Base-by-base conservation (phyloP, 768 basidiomycete genomes). In the Suillus sp. region DNA sequence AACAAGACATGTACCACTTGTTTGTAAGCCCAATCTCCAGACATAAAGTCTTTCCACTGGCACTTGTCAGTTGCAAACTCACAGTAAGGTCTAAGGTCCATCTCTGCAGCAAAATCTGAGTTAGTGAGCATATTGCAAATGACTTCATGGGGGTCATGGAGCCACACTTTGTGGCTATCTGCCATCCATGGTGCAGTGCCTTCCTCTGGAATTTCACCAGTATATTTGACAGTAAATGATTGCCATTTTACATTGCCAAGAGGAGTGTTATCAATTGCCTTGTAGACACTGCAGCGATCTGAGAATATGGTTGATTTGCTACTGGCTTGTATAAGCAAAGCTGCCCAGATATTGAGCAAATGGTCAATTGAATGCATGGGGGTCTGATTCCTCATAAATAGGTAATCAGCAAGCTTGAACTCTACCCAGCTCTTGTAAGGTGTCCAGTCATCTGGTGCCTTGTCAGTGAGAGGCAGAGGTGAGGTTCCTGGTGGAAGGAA, bases 181-280 rank as follows among this genome's bases (percentile, higher is more conserved):
- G 54, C 45, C 69, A 73, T 77, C 76, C 75, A 77, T 9, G 61
- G 35, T 2, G 72, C 69, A 4, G 51, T 37, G 6, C 67, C 64
- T 11, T 61, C 42, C 3, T 67, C 59, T 1, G 65, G 64, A 20
- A 62, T 20, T 4, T 69, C 53, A 18, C 74, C 67, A 34, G 53
- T 59, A 63, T 73, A 74, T 16, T 27, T 13, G 3, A 65, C 57
- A 0, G 62, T 58, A 32, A 75, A 71, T 5, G 64, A 67, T 32
- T 76, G 25, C 78, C 77, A 78, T 5, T 68, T 68, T 1, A 70
- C 61, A 43, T 72, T 73, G 10, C 77, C 74, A 25, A 69, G 55
- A 18, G 58, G 27, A 2, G 69, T 74, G 0, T 62, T 27, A 53
- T 78, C 73, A 53, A 78, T 78, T 0, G 71, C 62, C 2, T 64